Evolutionary conservation across 2,329 filamentous ascomycete species (phyloP), one percentile per base, ranked within the genome.

Genomic region (Fusarium pininemorale): DNA sequence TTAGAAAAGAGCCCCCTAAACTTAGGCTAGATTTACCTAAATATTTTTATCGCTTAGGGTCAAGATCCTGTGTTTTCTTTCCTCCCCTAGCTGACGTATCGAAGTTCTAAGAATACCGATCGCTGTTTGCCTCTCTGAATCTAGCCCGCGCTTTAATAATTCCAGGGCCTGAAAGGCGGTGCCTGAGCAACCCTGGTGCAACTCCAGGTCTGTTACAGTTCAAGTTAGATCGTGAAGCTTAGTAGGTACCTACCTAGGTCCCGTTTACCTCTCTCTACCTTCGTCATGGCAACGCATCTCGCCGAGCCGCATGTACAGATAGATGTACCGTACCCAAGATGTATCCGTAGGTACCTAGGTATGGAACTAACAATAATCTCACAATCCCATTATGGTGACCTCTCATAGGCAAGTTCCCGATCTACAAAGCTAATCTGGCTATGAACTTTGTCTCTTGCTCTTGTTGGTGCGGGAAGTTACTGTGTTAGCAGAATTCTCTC

Each of bases 211-310:
- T 70, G 65, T 54, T 42, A 66, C 63, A 24, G 63, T 71, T 72
- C 47, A 32, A 72, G 67, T 56, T 68, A 69, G 45, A 66, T 66
- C 68, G 59, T 66, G 48, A 69, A 75, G 63, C 57, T 72, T 75
- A 35, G 32, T 35, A 35, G 32, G 32, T 26, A 26, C 24, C 24
- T 7, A 35, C 32, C 14, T 15, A 54, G 66, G 64, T 69, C 44
- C 64, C 47, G 55, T 63, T 63, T 61, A 48, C 63, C 63, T 38
- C 56, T 64, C 59, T 63, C 15, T 37, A n/a, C 51, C 35, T 76
- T 77, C 59, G 74, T 77, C 75, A 76, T 73, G 69, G 75, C 75
- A 77, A 77, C 75, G 67, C 58, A 70, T 63, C 64, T 57, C 61
- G 59, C 61, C 48, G 61, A 73, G 55, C 70, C 62, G 60, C 73